Conservation (phyloP, 495 filamentous ascomycete genomes). For the Lepraria neglecta region DNA sequence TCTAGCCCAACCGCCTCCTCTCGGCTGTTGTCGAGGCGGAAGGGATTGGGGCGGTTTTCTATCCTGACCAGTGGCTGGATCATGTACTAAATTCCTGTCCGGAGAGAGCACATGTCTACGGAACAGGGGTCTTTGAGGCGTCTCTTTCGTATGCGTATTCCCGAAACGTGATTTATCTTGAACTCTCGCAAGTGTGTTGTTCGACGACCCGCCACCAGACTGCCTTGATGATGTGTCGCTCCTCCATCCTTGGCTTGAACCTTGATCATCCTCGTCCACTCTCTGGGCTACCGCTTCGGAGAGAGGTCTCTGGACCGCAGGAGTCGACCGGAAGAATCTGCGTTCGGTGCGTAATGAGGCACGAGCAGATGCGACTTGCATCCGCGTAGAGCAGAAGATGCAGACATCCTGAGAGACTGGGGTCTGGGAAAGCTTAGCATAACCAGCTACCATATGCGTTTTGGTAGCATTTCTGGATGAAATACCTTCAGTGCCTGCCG, state of each 20-base stretch:
- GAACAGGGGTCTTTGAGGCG: too few relatives aligned
- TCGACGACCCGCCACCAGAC: conserved; percentile 7
- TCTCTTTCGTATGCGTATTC: conserved; percentile 4
- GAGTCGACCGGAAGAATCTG: conserved; percentile 17
- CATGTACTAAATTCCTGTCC: too few relatives aligned
- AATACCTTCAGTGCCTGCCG: conserved; percentile 14
- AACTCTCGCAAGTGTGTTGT: neutral
- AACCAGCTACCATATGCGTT: neutral
- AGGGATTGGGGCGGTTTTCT: neutral
- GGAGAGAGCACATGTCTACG: too few relatives aligned
- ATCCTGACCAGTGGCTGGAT: too few relatives aligned
- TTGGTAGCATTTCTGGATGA: neutral
- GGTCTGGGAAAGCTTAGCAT: conserved; percentile 10
- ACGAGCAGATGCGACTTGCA: conserved; percentile 15
- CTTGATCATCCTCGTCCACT: conserved; percentile 4
- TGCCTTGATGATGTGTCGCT: neutral
- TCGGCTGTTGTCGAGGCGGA: neutral
- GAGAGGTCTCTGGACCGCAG: conserved; percentile 12
- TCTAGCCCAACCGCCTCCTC: conserved; percentile 9
- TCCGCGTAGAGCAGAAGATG: conserved; percentile 25
- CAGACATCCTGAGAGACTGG: conserved; percentile 23
- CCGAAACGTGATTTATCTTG: conserved; percentile 5
- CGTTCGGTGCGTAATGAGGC: conserved; percentile 11
- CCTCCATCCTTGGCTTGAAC: neutral
- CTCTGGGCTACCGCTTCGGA: conserved; percentile 14